Evolutionary conservation across 1,139 yeast species (phyloP).

Genomic region (Hansenula lynferdii): DNA sequence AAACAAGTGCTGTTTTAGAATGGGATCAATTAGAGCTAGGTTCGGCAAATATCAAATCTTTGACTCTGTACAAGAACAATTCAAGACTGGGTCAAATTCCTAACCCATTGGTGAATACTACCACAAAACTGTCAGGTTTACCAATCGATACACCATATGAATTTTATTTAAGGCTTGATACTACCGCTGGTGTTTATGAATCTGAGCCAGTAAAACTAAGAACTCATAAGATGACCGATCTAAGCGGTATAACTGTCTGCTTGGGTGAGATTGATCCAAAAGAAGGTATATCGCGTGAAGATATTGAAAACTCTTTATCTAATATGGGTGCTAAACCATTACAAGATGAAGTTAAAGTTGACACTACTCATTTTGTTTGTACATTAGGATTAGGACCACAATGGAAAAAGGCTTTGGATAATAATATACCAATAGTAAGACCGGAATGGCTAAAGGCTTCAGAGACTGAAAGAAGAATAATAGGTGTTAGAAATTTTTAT

Average conservation of each 20-base stretch:
- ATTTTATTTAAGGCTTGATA: slow-evolving; percentile 75
- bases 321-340: slow-evolving; percentile 84
- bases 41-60: slow-evolving; percentile 71
- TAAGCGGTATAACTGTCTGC: slow-evolving; percentile 90
- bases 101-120: slow-evolving; percentile 71
- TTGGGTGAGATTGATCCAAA: slow-evolving; percentile 70
- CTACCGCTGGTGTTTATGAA: slow-evolving; percentile 81
- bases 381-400: slow-evolving; percentile 60
- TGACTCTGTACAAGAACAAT: slow-evolving; percentile 77
- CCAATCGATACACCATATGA: slow-evolving; percentile 81
- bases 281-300: slow-evolving; percentile 53
- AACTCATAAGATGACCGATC: slow-evolving; percentile 95
- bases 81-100: slow-evolving; percentile 82
- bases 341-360: slow-evolving; percentile 71
- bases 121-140: slow-evolving; percentile 87
- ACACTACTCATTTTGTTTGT: slow-evolving; percentile 91
- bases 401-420: slow-evolving; percentile 73
- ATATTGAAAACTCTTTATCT: slow-evolving; percentile 57
- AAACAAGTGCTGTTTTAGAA: slow-evolving; percentile 89
- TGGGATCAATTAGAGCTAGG: slow-evolving; percentile 90
- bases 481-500: slow-evolving; percentile 87
- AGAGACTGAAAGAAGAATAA: slow-evolving; percentile 81
- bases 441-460: slow-evolving; percentile 98
- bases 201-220: slow-evolving; percentile 67
- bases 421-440: slow-evolving; percentile 89